Evolutionary conservation across 2,329 filamentous ascomycete genomes (phyloP).

Genomic region (Waltergamsia citrina): DNA sequence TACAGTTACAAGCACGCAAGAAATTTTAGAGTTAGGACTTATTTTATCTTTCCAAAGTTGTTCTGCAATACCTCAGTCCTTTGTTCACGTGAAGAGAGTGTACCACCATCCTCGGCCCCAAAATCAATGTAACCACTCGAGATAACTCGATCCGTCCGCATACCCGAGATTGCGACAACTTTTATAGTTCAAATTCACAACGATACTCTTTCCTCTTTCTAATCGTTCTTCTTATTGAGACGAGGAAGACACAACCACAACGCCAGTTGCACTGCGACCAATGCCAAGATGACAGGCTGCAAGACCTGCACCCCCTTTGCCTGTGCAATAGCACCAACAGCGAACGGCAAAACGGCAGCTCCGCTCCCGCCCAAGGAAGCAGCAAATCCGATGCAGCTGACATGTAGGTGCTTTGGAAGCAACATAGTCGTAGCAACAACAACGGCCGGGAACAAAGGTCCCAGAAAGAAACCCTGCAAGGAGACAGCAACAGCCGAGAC

Average conservation of each 20-base stretch:
- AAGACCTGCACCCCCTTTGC: constrained; percentile 43
- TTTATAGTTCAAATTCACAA: no score
- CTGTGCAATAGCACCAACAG: constrained; percentile 56
- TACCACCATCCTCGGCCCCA: no score
- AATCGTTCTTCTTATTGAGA: constrained; percentile 24
- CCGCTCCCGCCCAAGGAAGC: constrained; percentile 67
- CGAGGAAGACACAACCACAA: constrained; percentile 34
- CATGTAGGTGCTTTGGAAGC: constrained; percentile 62
- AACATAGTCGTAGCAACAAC: constrained; percentile 61
- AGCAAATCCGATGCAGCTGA: constrained; percentile 68
- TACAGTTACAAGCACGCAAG: no score
- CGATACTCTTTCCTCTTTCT: no score
- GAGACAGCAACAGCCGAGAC: constrained; percentile 64
- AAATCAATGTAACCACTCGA: no score
- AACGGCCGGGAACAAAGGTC: constrained; percentile 66
- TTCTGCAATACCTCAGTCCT: no score
- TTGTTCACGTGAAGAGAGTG: no score
- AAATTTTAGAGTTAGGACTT: no score
- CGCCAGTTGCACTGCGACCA: constrained; percentile 31
- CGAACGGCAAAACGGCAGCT: constrained; percentile 55
- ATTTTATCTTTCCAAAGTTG: no score
- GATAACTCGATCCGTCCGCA: no score
- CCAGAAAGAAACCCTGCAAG: constrained; percentile 70
- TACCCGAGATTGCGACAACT: no score
- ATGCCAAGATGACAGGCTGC: constrained; percentile 44